Conservation (phyloP, 2,329 filamentous ascomycete species). For the Aureobasidium melanogenum region DNA sequence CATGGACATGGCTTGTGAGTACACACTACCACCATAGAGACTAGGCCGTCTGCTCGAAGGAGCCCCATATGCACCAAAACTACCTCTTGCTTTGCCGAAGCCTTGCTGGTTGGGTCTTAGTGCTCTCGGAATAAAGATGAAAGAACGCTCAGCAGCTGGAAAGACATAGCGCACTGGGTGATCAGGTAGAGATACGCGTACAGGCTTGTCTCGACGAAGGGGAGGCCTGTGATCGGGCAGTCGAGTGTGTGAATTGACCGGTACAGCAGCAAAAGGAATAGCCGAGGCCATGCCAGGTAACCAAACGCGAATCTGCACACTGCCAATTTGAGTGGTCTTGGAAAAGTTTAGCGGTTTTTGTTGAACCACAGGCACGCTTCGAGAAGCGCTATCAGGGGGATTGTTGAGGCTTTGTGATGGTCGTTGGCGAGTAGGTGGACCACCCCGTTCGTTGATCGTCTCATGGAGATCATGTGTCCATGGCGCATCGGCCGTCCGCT, state of each 20-base stretch:
- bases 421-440: not conserved
- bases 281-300: constrained; percentile 67
- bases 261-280: constrained; percentile 62
- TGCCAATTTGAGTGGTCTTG: constrained; percentile 73
- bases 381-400: not conserved
- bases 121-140: constrained; percentile 94
- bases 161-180: constrained; percentile 80
- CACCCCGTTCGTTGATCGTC: constrained; percentile 41
- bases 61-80: constrained; percentile 54
- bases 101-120: constrained; percentile 87
- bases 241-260: constrained; percentile 84
- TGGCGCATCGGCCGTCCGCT: constrained; percentile 60
- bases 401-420: not conserved
- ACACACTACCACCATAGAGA: constrained; percentile 69
- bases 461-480: constrained; percentile 94
- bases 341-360: constrained; percentile 48
- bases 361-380: constrained; percentile 11
- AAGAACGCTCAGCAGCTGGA: constrained; percentile 80
- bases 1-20: constrained; percentile 78
- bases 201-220: constrained; percentile 88
- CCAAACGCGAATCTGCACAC: constrained; percentile 73
- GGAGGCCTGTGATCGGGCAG: constrained; percentile 91
- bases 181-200: constrained; percentile 81
- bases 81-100: constrained; percentile 55
- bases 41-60: constrained; percentile 67